These are phyloP conservation scores for Ophiostoma sp. DNA, from an alignment of 2,329 filamentous ascomycete species.

Conservation along the genomic window DNA sequence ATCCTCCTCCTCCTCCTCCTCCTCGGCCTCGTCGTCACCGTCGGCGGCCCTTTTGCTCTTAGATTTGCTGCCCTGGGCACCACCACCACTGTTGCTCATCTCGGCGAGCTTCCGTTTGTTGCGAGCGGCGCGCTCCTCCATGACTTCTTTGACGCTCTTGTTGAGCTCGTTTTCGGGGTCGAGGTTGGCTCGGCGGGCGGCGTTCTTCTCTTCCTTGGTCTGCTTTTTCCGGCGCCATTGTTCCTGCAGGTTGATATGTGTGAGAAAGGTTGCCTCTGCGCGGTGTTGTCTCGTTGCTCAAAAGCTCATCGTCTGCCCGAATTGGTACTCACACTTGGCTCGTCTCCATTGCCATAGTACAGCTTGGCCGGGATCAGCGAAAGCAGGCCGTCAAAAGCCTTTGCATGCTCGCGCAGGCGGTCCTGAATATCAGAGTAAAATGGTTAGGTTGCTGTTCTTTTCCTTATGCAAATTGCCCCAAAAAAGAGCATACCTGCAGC, in stretches of 20 bases:
- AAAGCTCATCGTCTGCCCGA: too few species aligned
- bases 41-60: conserved; percentile 13
- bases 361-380: conserved; percentile 87
- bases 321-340: conserved; percentile 68
- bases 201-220: conserved; percentile 81
- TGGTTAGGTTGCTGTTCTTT: not conserved
- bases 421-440: conserved; percentile 42
- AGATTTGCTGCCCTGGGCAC: not conserved
- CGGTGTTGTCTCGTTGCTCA: not conserved
- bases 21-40: conserved; percentile 40
- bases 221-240: conserved; percentile 97
- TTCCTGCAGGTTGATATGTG: conserved; percentile 54
- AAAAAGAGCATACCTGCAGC: conserved; percentile 29
- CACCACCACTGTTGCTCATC: conserved; percentile 41
- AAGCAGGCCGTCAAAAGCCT: conserved; percentile 83
- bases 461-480: not conserved
- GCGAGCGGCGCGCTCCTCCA: conserved; percentile 69
- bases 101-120: conserved; percentile 81
- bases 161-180: conserved; percentile 84
- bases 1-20: conserved; percentile 36
- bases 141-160: conserved; percentile 82
- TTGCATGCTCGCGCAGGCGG: conserved; percentile 59
- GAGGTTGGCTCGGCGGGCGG: conserved; percentile 64
- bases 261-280: not conserved
- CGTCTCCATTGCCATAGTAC: conserved; percentile 84